Conservation (phyloP, 2,329 filamentous ascomycete species). For the Lecanosticta acicola region DNA sequence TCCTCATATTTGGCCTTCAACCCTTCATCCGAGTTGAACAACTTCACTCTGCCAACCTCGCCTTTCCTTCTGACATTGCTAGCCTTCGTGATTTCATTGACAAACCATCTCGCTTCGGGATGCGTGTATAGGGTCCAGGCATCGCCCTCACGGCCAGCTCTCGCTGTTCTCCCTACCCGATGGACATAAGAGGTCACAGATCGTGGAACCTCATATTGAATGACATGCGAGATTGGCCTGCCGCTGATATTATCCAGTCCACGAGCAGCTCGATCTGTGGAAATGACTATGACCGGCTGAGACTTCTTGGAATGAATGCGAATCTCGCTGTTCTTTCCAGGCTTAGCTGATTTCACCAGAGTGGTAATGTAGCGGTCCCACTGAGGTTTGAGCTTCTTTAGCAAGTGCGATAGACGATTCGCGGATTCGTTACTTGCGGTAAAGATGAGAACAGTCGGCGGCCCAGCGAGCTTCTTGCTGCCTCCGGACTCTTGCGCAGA, state of each 20-base stretch:
- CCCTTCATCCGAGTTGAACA: slow-evolving; percentile 17
- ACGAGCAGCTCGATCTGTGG: slow-evolving; percentile 87
- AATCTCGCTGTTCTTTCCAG: neutral
- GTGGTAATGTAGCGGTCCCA: slow-evolving; percentile 25
- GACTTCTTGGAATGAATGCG: slow-evolving; percentile 59
- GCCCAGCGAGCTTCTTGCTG: neutral
- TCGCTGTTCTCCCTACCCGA: slow-evolving; percentile 82
- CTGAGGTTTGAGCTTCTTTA: slow-evolving; percentile 39
- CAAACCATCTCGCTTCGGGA: slow-evolving; percentile 85
- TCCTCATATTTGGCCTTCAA: slow-evolving; percentile 41
- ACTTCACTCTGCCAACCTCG: slow-evolving; percentile 39
- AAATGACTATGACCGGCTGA: slow-evolving; percentile 67
- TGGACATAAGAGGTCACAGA: slow-evolving; percentile 82
- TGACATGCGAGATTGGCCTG: slow-evolving; percentile 69
- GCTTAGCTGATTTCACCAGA: slow-evolving; percentile 51
- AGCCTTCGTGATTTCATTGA: slow-evolving; percentile 67
- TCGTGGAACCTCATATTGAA: slow-evolving; percentile 89
- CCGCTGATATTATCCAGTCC: slow-evolving; percentile 60
- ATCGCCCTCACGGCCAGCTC: slow-evolving; percentile 67
- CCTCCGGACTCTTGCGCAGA: neutral
- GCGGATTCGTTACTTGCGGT: slow-evolving; percentile 86
- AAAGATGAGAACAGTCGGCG: slow-evolving; percentile 65
- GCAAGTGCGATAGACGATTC: slow-evolving; percentile 74
- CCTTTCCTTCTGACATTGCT: slow-evolving; percentile 45
- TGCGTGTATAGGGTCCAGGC: slow-evolving; percentile 85